Percentiles rank a stretch among this genome's conserved stretches.
Evolutionary conservation across 2,329 filamentous ascomycete genomes (phyloP).

Genomic region (Huntiella abstrusa): DNA sequence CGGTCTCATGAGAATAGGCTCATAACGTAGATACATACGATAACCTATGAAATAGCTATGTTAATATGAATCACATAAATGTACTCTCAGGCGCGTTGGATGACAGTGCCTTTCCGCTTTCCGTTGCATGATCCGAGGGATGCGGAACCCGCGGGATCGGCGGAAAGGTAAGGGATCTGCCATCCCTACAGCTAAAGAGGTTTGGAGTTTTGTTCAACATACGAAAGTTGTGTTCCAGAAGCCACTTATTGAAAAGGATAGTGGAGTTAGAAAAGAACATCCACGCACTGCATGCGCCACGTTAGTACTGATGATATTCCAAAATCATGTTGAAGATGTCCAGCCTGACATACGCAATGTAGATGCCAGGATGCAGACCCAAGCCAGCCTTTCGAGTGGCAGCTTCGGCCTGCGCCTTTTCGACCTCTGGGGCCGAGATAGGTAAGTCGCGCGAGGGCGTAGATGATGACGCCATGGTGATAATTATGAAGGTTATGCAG

Average conservation of each 20-base stretch:
- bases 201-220: conserved; percentile 15
- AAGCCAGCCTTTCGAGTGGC: conserved; percentile 10
- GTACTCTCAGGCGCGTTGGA: background rate
- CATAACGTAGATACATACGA: conserved; percentile 15
- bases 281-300: conserved; percentile 36
- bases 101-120: too few relatives aligned
- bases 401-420: conserved; percentile 13
- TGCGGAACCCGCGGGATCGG: too few relatives aligned
- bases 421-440: conserved; percentile 11
- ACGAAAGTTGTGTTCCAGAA: conserved; percentile 48
- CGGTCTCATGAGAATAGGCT: too few relatives aligned
- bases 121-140: too few relatives aligned
- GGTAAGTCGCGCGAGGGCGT: conserved; percentile 11
- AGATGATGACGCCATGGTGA: conserved; percentile 10
- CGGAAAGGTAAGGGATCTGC: background rate
- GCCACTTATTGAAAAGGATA: conserved; percentile 86
- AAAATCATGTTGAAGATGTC: background rate
- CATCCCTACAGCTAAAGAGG: background rate
- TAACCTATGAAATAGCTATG: conserved; percentile 15
- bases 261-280: conserved; percentile 70
- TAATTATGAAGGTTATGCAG: background rate
- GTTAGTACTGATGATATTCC: background rate
- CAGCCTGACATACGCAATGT: conserved; percentile 18
- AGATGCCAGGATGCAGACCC: conserved; percentile 15
- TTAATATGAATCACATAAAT: background rate